Evolutionary conservation across 306 rosid genomes (phyloP), one percentile per base, ranked within the genome.

Genomic region (Carpinus viminea): DNA sequence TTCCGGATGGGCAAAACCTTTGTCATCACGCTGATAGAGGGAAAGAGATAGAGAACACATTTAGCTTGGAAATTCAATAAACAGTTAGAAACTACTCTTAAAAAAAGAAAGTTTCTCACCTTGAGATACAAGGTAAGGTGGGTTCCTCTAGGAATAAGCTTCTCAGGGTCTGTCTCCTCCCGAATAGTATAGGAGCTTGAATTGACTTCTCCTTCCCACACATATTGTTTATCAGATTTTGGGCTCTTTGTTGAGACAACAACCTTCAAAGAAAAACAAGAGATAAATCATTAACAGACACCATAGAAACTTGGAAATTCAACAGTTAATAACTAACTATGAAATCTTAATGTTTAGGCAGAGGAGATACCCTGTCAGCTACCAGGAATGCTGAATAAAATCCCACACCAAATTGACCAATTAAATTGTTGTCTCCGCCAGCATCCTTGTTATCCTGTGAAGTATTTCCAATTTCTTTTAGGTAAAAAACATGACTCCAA

Each of bases 171-270:
- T 65, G 92, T 91, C 89, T 96, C 98, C 82, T 96, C 98, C n/a
- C 79, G 73, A 72, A 96, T 86, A 20, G 93, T 89, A 80, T 96
- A 96, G 21, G 99, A 91, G 91, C 98, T 91, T 64, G 97, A 88
- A 90, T 93, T 93, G 70, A 92, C 99, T 84, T 93, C 99, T 66
- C 97, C 97, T 87, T 93, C 97, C 99, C 99, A 96, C 77, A 93
- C 88, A 75, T 93, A 96, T 79, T 91, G 99, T 74, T 88, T 96
- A 78, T 90, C 91, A 16, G 99, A 93, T 79, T 85, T 90, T 18
- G 98, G 98, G 86, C 94, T 91, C 88, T 89, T 96, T 48, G 99
- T 82, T 15, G 99, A 96, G 78, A 96, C 98, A 79, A 89, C 92
- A 69, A 96, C 96, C 99, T 95, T 81, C 76, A 83, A 69, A 59